phyloP scores from a whole-genome alignment of 768 basidiomycete species.

The Tubosaeta sp. region DNA sequence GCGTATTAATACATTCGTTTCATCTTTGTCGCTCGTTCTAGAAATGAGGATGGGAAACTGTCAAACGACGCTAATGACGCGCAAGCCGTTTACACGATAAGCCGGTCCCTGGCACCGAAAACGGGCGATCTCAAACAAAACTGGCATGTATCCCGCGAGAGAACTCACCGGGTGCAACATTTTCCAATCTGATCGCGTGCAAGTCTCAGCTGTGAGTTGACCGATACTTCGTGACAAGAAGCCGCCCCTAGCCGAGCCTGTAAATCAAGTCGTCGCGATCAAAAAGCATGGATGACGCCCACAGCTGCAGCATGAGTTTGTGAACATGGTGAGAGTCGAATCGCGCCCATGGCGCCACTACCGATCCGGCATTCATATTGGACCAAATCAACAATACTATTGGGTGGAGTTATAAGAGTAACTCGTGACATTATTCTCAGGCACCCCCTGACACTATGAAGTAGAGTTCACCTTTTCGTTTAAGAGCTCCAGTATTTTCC shows the following conservation, averaged over 20 bases:
- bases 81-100: not conserved
- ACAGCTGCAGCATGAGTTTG: too few relatives aligned
- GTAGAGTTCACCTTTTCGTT: conserved; percentile 32
- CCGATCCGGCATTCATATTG: not conserved
- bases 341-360: not conserved
- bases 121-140: not conserved
- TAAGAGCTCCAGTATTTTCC: conserved; percentile 41
- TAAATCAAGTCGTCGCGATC: not conserved
- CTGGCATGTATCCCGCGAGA: too few relatives aligned
- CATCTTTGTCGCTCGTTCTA: not conserved
- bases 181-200: too few relatives aligned
- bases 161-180: too few relatives aligned
- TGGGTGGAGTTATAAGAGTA: not conserved
- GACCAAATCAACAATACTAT: not conserved
- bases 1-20: not conserved
- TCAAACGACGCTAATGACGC: not conserved
- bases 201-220: too few relatives aligned
- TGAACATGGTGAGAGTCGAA: not conserved
- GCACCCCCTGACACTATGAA: conserved; percentile 9
- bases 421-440: not conserved
- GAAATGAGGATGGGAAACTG: not conserved
- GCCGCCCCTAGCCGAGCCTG: too few relatives aligned
- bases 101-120: not conserved
- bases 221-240: not conserved
- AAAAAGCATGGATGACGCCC: too few relatives aligned